phyloP scores from a whole-genome alignment of 106 monocot genomes.

The Acorus calamus region DNA sequence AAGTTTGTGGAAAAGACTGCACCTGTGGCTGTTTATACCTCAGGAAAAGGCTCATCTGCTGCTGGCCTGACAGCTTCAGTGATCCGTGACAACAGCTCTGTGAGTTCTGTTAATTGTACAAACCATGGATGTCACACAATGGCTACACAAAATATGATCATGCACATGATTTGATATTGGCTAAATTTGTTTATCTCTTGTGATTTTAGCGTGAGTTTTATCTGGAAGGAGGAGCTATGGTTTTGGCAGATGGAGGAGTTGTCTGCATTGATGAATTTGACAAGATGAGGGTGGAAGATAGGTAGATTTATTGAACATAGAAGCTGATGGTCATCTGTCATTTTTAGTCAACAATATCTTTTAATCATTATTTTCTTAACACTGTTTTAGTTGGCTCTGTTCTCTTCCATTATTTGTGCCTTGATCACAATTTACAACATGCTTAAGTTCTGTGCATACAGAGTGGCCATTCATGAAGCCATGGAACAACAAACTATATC shows the following conservation, averaged over 20 bases:
- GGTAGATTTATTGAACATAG: slow-evolving; percentile 19
- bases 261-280: slow-evolving; percentile 99
- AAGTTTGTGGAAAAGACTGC: slow-evolving; percentile 99
- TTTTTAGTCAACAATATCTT: not conserved
- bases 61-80: slow-evolving; percentile 99
- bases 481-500: slow-evolving; percentile 99
- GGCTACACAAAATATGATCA: too few species aligned
- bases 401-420: too few species aligned
- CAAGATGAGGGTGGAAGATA: slow-evolving; percentile 99
- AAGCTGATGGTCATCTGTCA: not conserved
- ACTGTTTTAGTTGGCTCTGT: too few species aligned
- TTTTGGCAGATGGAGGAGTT: slow-evolving; percentile 98
- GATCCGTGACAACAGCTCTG: slow-evolving; percentile 85
- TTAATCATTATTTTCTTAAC: not conserved
- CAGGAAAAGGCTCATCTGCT: slow-evolving; percentile 97
- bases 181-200: not conserved
- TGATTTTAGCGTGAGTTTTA: slow-evolving; percentile 89
- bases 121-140: too few species aligned
- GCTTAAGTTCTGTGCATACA: slow-evolving; percentile 10
- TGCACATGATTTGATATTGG: not conserved
- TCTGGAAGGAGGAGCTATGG: slow-evolving; percentile 99
- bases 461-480: slow-evolving; percentile 99
- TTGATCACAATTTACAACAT: too few species aligned
- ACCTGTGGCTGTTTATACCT: slow-evolving; percentile 95
- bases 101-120: slow-evolving; percentile 23